Conservation (phyloP, 148 eudicot species). For the Amaranthus hypochondriacus region DNA sequence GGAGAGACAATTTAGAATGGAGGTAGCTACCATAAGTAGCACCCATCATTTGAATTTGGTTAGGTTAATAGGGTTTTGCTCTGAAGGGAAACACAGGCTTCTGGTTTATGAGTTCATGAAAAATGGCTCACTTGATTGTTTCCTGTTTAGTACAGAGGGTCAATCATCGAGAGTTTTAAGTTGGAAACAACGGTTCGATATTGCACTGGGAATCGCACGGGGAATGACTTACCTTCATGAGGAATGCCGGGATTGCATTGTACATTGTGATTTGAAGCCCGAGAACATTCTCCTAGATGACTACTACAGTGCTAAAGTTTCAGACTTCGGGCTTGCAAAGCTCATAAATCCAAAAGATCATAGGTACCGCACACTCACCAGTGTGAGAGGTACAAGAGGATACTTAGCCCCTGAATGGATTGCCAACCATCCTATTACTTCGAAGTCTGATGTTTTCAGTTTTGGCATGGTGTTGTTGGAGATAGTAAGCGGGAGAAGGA, state of each 20-base stretch:
- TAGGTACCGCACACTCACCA: constrained; percentile 55
- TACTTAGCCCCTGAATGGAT: constrained; percentile 94
- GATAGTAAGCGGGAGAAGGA: constrained; percentile 72
- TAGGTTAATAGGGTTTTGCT: constrained; percentile 79
- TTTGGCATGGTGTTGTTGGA: constrained; percentile 84
- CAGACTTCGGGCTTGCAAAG: constrained; percentile 87
- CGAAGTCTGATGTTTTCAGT: constrained; percentile 79
- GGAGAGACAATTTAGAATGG: constrained; percentile 91
- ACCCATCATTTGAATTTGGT: constrained; percentile 90
- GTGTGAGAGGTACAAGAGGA: constrained; percentile 83
- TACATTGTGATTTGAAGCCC: constrained; percentile 85
- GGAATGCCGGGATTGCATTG: constrained; percentile 86
- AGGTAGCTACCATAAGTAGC: constrained; percentile 89
- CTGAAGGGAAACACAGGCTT: constrained; percentile 75
- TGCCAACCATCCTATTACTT: constrained; percentile 67
- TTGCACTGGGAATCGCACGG: constrained; percentile 76
- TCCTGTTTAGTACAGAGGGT: constrained; percentile 45
- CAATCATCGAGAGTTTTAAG: constrained; percentile 39
- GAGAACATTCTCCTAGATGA: constrained; percentile 83
- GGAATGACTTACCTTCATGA: constrained; percentile 87
- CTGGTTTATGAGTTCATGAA: constrained; percentile 85
- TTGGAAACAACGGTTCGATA: constrained; percentile 61
- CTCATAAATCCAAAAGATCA: constrained; percentile 59
- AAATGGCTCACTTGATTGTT: constrained; percentile 67
- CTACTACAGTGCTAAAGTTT: constrained; percentile 61